Percentiles rank a stretch among this genome's conserved stretches.
Conservation (phyloP, 257 asterid genomes). For the Fraxinus anomala region DNA sequence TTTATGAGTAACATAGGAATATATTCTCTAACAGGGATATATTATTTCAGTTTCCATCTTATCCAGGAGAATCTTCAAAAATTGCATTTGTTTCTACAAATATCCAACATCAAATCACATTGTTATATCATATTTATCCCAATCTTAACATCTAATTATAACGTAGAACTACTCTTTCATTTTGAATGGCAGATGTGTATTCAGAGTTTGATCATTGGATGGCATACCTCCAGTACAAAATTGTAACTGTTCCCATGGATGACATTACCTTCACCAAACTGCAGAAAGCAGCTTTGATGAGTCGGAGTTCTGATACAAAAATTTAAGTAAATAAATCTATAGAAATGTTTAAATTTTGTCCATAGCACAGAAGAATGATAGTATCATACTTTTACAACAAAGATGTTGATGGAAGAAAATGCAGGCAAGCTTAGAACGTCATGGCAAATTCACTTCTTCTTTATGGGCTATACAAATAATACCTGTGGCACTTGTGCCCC, state of each 20-base stretch:
- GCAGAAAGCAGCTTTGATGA: slow-evolving; percentile 19
- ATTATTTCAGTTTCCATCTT: background rate
- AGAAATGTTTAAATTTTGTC: background rate
- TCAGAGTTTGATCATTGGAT: background rate
- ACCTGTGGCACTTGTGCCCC: slow-evolving; percentile 52
- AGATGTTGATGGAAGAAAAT: background rate
- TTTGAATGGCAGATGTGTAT: background rate
- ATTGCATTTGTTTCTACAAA: background rate
- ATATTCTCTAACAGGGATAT: background rate
- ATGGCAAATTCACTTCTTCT: background rate
- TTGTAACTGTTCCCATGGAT: slow-evolving; percentile 35
- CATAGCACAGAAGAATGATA: background rate
- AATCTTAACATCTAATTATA: background rate
- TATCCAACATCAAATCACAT: background rate
- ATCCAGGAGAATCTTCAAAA: background rate
- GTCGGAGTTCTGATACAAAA: background rate
- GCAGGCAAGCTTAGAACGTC: background rate
- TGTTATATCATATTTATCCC: background rate
- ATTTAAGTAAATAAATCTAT: too few species aligned
- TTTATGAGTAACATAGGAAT: background rate
- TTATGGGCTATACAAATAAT: slow-evolving; percentile 5
- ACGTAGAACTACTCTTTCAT: background rate
- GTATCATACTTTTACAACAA: background rate
- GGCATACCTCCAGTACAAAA: slow-evolving; percentile 45
- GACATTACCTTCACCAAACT: slow-evolving; percentile 42